Conservation (phyloP, 495 filamentous ascomycete species). For the Ascobolus immersus region DNA sequence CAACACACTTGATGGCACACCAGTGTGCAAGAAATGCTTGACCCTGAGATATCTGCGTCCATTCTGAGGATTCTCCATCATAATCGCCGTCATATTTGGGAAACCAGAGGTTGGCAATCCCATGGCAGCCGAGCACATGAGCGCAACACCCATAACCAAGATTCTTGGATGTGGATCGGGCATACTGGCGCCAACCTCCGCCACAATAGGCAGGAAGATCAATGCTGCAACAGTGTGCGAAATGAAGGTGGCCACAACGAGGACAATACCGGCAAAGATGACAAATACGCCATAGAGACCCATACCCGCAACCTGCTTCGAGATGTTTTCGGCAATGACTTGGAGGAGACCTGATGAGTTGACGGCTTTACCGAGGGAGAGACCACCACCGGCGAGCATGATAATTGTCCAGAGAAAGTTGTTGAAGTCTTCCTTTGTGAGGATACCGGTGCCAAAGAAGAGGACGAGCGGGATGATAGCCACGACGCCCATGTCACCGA, state of each 20-base stretch:
- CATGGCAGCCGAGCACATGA: conserved; percentile 54
- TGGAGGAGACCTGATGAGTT: conserved; percentile 81
- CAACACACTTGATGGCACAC: conserved; percentile 63
- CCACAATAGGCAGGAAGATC: conserved; percentile 79
- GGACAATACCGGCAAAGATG: conserved; percentile 60
- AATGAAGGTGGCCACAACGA: conserved; percentile 94
- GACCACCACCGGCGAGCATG: conserved; percentile 81
- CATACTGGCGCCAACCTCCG: conserved; percentile 61
- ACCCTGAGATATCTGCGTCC: conserved; percentile 81
- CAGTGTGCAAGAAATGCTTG: conserved; percentile 76
- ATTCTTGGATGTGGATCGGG: conserved; percentile 76
- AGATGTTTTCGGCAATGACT: conserved; percentile 57
- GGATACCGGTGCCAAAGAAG: conserved; percentile 90
- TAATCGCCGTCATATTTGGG: conserved; percentile 98
- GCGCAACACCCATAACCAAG: conserved; percentile 55
- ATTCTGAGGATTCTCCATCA: conserved; percentile 87
- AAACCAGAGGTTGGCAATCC: conserved; percentile 85
- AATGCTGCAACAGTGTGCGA: conserved; percentile 89
- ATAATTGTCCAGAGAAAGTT: conserved; percentile 99
- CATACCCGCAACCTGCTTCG: conserved; percentile 41
- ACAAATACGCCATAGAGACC: conserved; percentile 71
- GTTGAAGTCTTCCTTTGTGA: conserved; percentile 99
- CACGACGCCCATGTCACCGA: conserved; percentile 96
- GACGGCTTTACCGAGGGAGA: conserved; percentile 84
- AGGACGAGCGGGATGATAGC: conserved; percentile 85